A percentile compares a stretch with the other conserved stretches of the same genome.
phyloP scores from a whole-genome alignment of 2,329 filamentous ascomycete genomes.

The Cladophialophora immunda region DNA sequence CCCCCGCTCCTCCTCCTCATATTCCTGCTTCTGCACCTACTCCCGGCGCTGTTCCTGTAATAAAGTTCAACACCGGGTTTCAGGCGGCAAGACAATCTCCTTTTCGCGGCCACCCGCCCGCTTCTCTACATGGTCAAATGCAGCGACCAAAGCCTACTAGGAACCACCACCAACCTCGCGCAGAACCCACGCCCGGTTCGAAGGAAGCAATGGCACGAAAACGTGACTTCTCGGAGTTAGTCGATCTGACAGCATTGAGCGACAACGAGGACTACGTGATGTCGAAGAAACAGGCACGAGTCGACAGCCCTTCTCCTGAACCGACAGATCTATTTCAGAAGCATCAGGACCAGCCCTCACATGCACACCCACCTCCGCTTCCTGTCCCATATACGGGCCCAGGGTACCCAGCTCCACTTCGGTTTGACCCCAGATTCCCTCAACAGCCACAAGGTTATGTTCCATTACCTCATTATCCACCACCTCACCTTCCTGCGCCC shows the following conservation, averaged over 20 bases:
- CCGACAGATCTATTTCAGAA: conserved; percentile 23
- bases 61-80: background rate
- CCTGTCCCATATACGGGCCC: background rate
- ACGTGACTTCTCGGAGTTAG: conserved; percentile 61
- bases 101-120: background rate
- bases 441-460: background rate
- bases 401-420: conserved; percentile 3
- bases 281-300: conserved; percentile 42
- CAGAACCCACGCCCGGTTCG: conserved; percentile 45
- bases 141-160: conserved; percentile 1
- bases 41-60: too few relatives aligned
- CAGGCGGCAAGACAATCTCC: background rate
- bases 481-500: background rate
- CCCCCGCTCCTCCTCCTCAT: background rate
- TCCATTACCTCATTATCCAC: conserved; percentile 5
- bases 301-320: conserved; percentile 31
- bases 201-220: conserved; percentile 67
- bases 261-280: conserved; percentile 55
- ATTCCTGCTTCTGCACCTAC: background rate
- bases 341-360: conserved; percentile 15
- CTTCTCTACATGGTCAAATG: background rate
- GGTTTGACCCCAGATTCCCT: conserved; percentile 9
- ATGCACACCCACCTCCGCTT: background rate
- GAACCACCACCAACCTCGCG: conserved; percentile 12
- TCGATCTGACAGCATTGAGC: conserved; percentile 60